A percentile compares a stretch with the other conserved stretches of the same genome.
These are phyloP conservation scores for Chrysoporthe austroafricana DNA, from an alignment of 2,329 filamentous ascomycete species.

Conservation along the genomic window DNA sequence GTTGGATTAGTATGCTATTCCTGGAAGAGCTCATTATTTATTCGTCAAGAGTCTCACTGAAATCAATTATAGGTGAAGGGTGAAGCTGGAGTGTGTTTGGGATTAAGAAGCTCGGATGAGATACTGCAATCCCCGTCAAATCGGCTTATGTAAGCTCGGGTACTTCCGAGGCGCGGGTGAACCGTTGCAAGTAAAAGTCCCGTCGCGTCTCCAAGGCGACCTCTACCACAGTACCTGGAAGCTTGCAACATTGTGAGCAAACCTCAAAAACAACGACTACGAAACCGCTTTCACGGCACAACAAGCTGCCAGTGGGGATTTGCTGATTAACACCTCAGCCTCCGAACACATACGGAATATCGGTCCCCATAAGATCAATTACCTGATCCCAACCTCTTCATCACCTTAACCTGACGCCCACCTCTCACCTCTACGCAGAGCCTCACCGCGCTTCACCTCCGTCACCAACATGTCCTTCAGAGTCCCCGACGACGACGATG, in stretches of 20 bases:
- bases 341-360: not conserved
- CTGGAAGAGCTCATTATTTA: no score
- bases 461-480: conserved; percentile 42
- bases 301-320: not conserved
- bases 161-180: conserved; percentile 4
- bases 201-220: conserved; percentile 11
- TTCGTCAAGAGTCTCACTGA: no score
- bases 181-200: conserved; percentile 7
- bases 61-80: not conserved
- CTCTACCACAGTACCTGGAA: not conserved
- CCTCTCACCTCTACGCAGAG: not conserved
- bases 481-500: conserved; percentile 45
- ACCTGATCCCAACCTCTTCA: not conserved
- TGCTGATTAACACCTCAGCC: not conserved
- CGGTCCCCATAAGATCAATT: not conserved
- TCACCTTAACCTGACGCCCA: not conserved
- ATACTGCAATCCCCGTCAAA: not conserved
- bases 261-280: not conserved
- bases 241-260: not conserved
- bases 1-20: no score
- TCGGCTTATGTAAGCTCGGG: conserved; percentile 11
- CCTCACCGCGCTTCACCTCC: conserved; percentile 35
- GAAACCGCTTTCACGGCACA: not conserved
- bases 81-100: not conserved
- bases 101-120: not conserved